A percentile compares a stretch with the other conserved stretches of the same genome.
Evolutionary conservation across 495 filamentous ascomycete genomes (phyloP).

Genomic region (Trichoderma erinaceum): DNA sequence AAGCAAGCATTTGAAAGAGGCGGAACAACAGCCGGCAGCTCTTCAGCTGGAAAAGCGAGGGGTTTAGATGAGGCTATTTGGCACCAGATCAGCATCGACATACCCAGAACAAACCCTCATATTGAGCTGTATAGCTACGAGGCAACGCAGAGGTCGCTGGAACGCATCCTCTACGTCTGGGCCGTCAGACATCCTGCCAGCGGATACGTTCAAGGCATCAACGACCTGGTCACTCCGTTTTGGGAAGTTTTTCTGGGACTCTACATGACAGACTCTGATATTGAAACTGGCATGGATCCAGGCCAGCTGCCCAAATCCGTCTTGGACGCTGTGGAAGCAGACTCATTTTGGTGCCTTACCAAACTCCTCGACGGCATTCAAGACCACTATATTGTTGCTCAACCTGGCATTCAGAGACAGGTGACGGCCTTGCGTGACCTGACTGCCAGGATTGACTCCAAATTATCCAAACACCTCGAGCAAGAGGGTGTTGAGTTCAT

Average conservation of each 20-base stretch:
- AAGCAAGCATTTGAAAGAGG: slow-evolving; percentile 87
- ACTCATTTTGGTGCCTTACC: slow-evolving; percentile 96
- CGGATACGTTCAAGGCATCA: slow-evolving; percentile 97
- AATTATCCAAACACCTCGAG: slow-evolving; percentile 81
- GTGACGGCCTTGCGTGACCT: slow-evolving; percentile 82
- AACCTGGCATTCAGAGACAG: slow-evolving; percentile 93
- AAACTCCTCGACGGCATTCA: slow-evolving; percentile 96
- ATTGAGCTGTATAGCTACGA: slow-evolving; percentile 92
- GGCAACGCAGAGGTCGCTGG: slow-evolving; percentile 86
- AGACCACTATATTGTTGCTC: slow-evolving; percentile 96
- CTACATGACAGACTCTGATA: slow-evolving; percentile 89
- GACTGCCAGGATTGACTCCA: slow-evolving; percentile 78
- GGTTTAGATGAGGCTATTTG: slow-evolving; percentile 92
- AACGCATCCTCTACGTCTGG: slow-evolving; percentile 95
- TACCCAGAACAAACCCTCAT: slow-evolving; percentile 94
- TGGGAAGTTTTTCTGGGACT: slow-evolving; percentile 93
- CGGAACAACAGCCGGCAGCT: slow-evolving; percentile 27
- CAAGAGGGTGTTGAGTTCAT: slow-evolving; percentile 93
- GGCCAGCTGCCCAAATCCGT: slow-evolving; percentile 86
- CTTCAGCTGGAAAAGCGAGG: slow-evolving; percentile 48
- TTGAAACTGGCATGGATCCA: slow-evolving; percentile 92
- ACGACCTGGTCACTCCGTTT: slow-evolving; percentile 95
- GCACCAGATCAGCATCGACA: slow-evolving; percentile 99
- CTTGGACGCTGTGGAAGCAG: slow-evolving; percentile 93
- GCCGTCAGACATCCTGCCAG: slow-evolving; percentile 94